Base-by-base conservation (phyloP, 495 filamentous ascomycete species). In the Monascus purpureus region DNA sequence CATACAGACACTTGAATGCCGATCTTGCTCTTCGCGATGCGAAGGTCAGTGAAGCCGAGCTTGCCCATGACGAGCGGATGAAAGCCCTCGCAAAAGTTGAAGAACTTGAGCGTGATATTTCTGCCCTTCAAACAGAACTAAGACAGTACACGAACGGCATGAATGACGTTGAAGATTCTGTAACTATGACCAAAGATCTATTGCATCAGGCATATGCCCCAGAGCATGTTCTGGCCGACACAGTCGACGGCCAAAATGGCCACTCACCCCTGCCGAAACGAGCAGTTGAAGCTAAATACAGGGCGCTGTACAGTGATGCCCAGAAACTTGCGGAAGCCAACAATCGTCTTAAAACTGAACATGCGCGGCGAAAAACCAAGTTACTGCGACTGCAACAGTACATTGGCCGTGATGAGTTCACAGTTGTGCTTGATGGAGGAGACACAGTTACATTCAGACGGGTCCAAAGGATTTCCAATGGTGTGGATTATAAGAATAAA, bases 341-440 rank as follows among this genome's bases (percentile, higher is more conserved):
- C 32, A 39, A 26, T 11, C 38, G 39, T 14, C 49, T 65, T 22
- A 59, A 45, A 37, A 17, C 31, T 2, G 45, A 45, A 15, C 35
- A 57, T 1, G 48, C 55, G 19, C 47, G 50, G 12, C 53, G 59
- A 16, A 70, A 57, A 33, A 52, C 38, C 40, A 64, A 57, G 39
- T 43, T 54, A 8, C 29, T 17, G n/a, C 36, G 50, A 34, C 55
- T 53, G 45, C 52, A 56, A 18, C 52, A 36, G 6, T 48, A 42
- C 25, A 17, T 63, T 14, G 17, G 41, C 8, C 34, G 37, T 2
- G 49, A 53, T 31, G 43, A 52, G 19, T 61, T 60, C 27, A 49
- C 49, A 1, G 15, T 54, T 17, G 15, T 46, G 9, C 31, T 52
- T 14, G 37, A 54, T 16, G 20, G 20, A 9, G 52, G 47, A 3